Evolutionary conservation across 345 rosid species (phyloP), one percentile per base, ranked within the genome.

Genomic region (Gossypium bickii): DNA sequence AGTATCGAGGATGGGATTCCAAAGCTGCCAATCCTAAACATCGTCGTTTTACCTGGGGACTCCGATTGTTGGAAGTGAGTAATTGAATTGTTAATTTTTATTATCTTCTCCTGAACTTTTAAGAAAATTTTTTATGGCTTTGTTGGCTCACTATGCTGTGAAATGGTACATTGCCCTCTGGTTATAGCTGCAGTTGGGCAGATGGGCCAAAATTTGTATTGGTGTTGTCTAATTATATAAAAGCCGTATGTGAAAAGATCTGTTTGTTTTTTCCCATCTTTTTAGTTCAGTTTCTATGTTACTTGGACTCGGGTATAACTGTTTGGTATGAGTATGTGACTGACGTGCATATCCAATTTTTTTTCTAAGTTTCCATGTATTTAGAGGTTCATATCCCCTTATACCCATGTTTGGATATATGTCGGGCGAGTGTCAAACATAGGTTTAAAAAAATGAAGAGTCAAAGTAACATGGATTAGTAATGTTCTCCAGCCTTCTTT

Each of bases 1-100:
- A 95, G 87, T 95, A 95, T 82, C 89, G 98, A 75, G 98, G 98
- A 77, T 95, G 97, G 98, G 92, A 88, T 82, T 95, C 99, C n/a
- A 95, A 93, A 82, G 94, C 97, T 74, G 98, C 96, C 60, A 90
- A 88, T 79, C 84, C 94, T 68, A 89, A 90, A 34, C 99, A 95
- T 83, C 94, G 91, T 41, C 92, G 89, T 59, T 95, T 95, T 79
- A 91, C 94, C n/a, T 92, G 97, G 99, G 97, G 97, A 49, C 89
- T 93, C 56, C 84, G 93, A 82, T 90, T 92, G 57, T 79, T 87
- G 53, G 98, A 94, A 83, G 98, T 94, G 84, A 87, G 92, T 84
- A 71, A 64, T 62, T 76, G 71, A 58, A 43, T 18, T 43, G 63
- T 65, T 65, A 43, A 43, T 20, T 18, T 41, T 65, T 47, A 17